phyloP scores from a whole-genome alignment of 371 early-diverging fungal species.

The Rhizopus sp. region DNA sequence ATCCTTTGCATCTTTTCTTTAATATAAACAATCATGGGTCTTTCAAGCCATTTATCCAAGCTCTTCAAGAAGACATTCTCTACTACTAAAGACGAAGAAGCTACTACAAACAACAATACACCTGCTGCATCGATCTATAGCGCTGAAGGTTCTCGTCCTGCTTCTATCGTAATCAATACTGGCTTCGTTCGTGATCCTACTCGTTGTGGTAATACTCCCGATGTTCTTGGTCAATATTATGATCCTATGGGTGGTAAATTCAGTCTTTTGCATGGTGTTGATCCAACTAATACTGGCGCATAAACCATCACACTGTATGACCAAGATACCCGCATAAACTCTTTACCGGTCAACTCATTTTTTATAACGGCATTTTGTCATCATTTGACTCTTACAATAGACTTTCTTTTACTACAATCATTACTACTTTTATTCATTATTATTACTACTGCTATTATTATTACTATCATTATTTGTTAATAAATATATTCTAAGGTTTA shows the following conservation, averaged over 20 bases:
- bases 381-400: background rate
- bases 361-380: background rate
- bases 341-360: background rate
- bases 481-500: too few species aligned
- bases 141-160: constrained; percentile 8
- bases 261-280: constrained; percentile 19
- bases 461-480: too few species aligned
- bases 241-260: constrained; percentile 44
- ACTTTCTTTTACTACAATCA: too few species aligned
- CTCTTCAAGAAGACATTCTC: constrained; percentile 21
- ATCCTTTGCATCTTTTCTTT: background rate
- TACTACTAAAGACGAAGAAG: constrained; percentile 20
- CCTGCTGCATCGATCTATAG: constrained; percentile 15
- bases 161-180: constrained; percentile 3
- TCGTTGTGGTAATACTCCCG: constrained; percentile 38
- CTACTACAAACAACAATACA: background rate
- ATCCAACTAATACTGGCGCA: constrained; percentile 31
- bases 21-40: constrained; percentile 9
- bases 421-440: background rate
- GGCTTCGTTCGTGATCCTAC: constrained; percentile 44
- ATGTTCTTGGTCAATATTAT: constrained; percentile 35
- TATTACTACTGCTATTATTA: too few species aligned
- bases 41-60: constrained; percentile 19
- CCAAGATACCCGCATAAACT: background rate
- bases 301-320: constrained; percentile 4